Conservation (phyloP, 2,329 filamentous ascomycete genomes). For the Alternaria gansuensis region DNA sequence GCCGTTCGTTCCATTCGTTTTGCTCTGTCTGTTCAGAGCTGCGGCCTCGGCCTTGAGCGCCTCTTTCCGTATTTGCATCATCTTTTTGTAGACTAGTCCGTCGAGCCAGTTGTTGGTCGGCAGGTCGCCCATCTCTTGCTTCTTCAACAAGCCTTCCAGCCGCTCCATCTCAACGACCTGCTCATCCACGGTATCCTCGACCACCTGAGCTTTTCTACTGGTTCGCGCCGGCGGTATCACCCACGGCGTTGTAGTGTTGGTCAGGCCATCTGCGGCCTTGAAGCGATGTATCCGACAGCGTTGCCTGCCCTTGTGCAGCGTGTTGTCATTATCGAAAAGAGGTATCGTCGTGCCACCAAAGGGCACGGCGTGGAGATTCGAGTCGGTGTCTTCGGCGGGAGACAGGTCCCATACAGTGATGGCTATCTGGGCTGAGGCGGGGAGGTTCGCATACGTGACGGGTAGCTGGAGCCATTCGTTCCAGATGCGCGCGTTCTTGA, state of each 20-base stretch:
- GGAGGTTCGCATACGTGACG: slow-evolving; percentile 82
- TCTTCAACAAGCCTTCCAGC: slow-evolving; percentile 90
- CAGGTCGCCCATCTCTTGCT: slow-evolving; percentile 98
- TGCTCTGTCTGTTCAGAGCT: slow-evolving; percentile 49
- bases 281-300: slow-evolving; percentile 88
- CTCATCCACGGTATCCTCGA: slow-evolving; percentile 61
- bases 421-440: slow-evolving; percentile 81
- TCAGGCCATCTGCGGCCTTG: slow-evolving; percentile 83
- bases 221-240: slow-evolving; percentile 64
- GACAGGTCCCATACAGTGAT: slow-evolving; percentile 97
- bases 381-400: slow-evolving; percentile 74
- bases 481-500: slow-evolving; percentile 79
- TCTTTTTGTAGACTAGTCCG: slow-evolving; percentile 87
- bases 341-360: slow-evolving; percentile 93
- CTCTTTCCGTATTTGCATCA: slow-evolving; percentile 71
- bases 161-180: slow-evolving; percentile 87
- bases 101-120: slow-evolving; percentile 94
- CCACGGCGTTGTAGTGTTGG: slow-evolving; percentile 80
- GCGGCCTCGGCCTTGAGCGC: slow-evolving; percentile 49
- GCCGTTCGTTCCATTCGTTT: slow-evolving; percentile 27
- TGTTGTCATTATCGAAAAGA: slow-evolving; percentile 92
- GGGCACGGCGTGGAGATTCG: slow-evolving; percentile 80
- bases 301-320: slow-evolving; percentile 88
- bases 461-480: slow-evolving; percentile 96
- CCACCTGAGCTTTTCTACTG: slow-evolving; percentile 59